Evolutionary conservation across 176 grass and related monocot genomes (phyloP).

Genomic region (Hordeum marinum): DNA sequence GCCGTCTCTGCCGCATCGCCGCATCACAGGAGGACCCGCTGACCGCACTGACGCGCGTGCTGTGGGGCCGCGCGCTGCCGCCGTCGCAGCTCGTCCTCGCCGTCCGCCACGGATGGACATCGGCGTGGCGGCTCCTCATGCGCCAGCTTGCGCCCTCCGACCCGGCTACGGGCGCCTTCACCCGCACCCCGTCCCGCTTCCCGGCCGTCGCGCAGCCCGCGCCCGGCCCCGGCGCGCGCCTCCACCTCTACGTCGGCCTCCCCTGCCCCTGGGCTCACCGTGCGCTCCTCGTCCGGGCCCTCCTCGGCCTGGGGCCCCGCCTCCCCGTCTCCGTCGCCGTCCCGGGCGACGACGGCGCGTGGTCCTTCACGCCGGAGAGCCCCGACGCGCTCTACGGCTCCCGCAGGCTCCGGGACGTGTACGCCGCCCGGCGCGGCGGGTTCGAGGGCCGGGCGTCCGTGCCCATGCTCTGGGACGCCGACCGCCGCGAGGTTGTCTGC

Average conservation of each 20-base stretch:
- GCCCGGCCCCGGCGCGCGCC: slow-evolving; percentile 2
- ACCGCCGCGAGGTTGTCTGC: slow-evolving; percentile 72
- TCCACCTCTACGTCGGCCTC: slow-evolving; percentile 89
- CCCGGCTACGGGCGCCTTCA: slow-evolving; percentile 56
- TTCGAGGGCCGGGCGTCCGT: slow-evolving; percentile 82
- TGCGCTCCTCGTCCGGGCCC: slow-evolving; percentile 54
- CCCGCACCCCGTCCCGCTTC: slow-evolving; percentile 49
- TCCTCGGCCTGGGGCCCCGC: slow-evolving; percentile 44
- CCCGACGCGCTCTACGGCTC: slow-evolving; percentile 57
- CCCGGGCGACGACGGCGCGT: slow-evolving; percentile 62
- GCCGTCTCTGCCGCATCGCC: background rate
- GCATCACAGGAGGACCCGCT: slow-evolving; percentile 40
- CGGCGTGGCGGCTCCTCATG: slow-evolving; percentile 80
- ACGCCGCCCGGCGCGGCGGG: slow-evolving; percentile 51
- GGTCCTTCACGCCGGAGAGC: slow-evolving; percentile 55
- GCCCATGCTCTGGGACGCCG: slow-evolving; percentile 83
- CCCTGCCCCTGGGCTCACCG: slow-evolving; percentile 93
- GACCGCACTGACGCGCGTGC: slow-evolving; percentile 34
- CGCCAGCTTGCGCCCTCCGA: slow-evolving; percentile 76
- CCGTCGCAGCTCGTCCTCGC: slow-evolving; percentile 50
- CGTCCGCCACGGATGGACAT: slow-evolving; percentile 45
- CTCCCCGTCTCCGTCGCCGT: slow-evolving; percentile 64
- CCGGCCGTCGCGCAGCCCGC: slow-evolving; percentile 31
- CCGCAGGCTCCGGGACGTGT: slow-evolving; percentile 82
- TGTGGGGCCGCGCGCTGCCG: slow-evolving; percentile 58